A percentile compares a stretch with the other conserved stretches of the same genome.
Evolutionary conservation across 75 land plant species (phyloP).

Genomic region (Isoetes taiwanensis): DNA sequence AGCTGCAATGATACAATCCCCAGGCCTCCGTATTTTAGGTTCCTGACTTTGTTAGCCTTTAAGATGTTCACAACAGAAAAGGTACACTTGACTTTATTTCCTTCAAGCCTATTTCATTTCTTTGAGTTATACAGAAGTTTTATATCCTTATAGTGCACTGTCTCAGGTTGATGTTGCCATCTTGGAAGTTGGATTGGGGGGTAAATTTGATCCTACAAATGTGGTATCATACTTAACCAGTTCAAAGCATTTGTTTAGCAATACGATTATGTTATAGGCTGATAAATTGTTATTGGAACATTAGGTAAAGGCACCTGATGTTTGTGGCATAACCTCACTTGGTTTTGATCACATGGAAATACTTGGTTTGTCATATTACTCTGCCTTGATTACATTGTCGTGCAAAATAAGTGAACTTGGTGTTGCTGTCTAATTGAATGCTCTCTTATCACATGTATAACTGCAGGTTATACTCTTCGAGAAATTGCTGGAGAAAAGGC

Average conservation of each 20-base stretch:
- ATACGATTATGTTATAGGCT: too few species aligned
- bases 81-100: too few species aligned
- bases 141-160: too few species aligned
- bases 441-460: too few species aligned
- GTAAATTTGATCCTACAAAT: background rate
- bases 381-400: too few species aligned
- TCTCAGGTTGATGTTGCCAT: constrained; percentile 4
- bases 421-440: too few species aligned
- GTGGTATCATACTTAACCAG: background rate
- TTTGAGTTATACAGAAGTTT: background rate
- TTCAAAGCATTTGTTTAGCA: too few species aligned
- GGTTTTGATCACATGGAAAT: constrained; percentile 99
- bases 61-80: constrained; percentile 4
- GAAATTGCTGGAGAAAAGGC: constrained; percentile 96
- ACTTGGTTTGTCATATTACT: constrained; percentile 45
- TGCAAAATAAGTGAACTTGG: too few species aligned
- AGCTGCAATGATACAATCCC: too few species aligned
- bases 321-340: constrained; percentile 88
- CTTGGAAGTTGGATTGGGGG: constrained; percentile 3
- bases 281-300: too few species aligned
- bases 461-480: constrained; percentile 79
- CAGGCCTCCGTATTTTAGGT: background rate
- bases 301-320: constrained; percentile 72
- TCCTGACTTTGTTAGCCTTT: background rate
- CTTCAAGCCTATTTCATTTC: too few species aligned